Evolutionary conservation across 495 filamentous ascomycete species (phyloP).

Genomic region (Hypoxylon lienhwacheense): DNA sequence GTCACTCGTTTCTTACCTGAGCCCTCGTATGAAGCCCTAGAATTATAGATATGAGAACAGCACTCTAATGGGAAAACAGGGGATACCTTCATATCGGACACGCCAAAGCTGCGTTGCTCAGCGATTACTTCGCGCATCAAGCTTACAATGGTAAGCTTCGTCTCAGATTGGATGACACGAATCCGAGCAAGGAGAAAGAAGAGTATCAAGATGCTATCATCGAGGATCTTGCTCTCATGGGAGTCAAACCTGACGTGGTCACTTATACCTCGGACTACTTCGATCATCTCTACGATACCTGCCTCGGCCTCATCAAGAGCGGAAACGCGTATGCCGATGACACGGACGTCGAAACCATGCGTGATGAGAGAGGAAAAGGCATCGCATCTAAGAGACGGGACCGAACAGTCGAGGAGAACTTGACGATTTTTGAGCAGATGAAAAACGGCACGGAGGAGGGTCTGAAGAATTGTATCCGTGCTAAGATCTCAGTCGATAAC

Average conservation of each 20-base stretch:
- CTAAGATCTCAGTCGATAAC: slow-evolving; percentile 82
- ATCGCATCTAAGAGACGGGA: slow-evolving; percentile 75
- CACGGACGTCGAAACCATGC: slow-evolving; percentile 84
- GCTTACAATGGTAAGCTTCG: slow-evolving; percentile 83
- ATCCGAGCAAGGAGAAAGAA: slow-evolving; percentile 89
- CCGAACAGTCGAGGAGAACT: slow-evolving; percentile 74
- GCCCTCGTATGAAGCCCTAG: slow-evolving; percentile 67
- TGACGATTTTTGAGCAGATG: slow-evolving; percentile 85
- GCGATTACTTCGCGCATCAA: slow-evolving; percentile 91
- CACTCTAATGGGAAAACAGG: slow-evolving; percentile 29
- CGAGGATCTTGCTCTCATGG: slow-evolving; percentile 82
- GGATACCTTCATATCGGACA: slow-evolving; percentile 95
- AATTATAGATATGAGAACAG: not conserved
- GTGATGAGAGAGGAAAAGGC: slow-evolving; percentile 73
- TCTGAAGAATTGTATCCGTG: slow-evolving; percentile 78
- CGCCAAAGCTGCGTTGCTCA: slow-evolving; percentile 87
- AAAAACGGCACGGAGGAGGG: slow-evolving; percentile 77
- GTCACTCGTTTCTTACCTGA: slow-evolving; percentile 94
- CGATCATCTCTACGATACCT: slow-evolving; percentile 78
- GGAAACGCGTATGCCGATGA: slow-evolving; percentile 90
- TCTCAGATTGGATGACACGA: slow-evolving; percentile 89
- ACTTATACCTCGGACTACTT: slow-evolving; percentile 92
- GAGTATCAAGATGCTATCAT: slow-evolving; percentile 90
- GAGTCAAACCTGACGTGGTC: slow-evolving; percentile 76
- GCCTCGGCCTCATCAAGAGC: slow-evolving; percentile 74